Conservation (phyloP, 2,329 filamentous ascomycete genomes). For the Ciborinia camelliae region DNA sequence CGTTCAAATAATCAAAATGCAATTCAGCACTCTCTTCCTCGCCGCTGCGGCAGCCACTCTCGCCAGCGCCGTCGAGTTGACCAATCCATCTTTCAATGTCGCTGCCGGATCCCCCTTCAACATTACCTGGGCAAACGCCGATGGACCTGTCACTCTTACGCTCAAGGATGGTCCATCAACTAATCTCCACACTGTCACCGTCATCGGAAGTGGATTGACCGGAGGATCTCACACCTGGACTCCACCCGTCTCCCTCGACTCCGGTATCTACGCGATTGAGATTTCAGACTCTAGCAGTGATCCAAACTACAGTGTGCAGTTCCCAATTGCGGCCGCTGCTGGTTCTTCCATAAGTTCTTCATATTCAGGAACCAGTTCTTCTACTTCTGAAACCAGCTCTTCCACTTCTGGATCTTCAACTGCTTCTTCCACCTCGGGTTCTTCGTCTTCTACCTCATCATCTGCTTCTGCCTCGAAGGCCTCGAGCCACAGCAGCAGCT, state of each 20-base stretch:
- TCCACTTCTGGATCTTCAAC: slow-evolving; percentile 11
- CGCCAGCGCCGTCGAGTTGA: slow-evolving; percentile 30
- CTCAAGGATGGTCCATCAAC: slow-evolving; percentile 33
- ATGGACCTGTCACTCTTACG: slow-evolving; percentile 32
- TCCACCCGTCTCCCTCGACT: slow-evolving; percentile 23
- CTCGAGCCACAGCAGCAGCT: not conserved
- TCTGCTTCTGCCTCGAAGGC: not conserved
- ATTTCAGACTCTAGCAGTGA: slow-evolving; percentile 26
- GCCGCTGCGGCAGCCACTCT: slow-evolving; percentile 27
- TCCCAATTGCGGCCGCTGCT: slow-evolving; percentile 27
- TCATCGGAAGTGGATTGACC: slow-evolving; percentile 31
- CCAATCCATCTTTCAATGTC: slow-evolving; percentile 31
- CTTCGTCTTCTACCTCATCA: not conserved
- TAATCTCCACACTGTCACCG: slow-evolving; percentile 28
- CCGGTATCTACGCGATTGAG: slow-evolving; percentile 31
- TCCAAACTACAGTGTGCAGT: slow-evolving; percentile 33
- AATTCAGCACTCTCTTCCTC: slow-evolving; percentile 32
- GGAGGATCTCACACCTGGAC: slow-evolving; percentile 29
- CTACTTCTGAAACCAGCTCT: slow-evolving; percentile 3
- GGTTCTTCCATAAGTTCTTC: slow-evolving; percentile 19
- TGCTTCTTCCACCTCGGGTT: not conserved
- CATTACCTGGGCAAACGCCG: slow-evolving; percentile 32
- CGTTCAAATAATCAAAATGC: slow-evolving; percentile 29
- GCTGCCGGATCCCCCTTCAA: slow-evolving; percentile 28
- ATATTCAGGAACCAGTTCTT: slow-evolving; percentile 18